These are phyloP conservation scores for Meyerozyma athensensis DNA, from an alignment of 1,139 yeast genomes.

Conservation along the genomic window DNA sequence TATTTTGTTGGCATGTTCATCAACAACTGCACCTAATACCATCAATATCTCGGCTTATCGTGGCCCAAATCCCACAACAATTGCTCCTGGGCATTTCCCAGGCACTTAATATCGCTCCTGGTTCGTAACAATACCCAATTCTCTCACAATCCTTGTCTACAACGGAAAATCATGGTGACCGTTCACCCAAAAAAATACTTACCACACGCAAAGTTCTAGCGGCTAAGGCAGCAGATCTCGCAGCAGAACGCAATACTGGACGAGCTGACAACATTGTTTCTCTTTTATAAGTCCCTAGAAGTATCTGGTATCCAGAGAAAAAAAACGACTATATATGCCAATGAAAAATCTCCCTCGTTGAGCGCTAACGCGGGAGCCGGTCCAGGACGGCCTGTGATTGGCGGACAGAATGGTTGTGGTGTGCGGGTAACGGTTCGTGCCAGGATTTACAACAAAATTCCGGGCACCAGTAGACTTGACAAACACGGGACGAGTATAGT, in stretches of 20 bases:
- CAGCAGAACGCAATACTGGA: slow-evolving; percentile 77
- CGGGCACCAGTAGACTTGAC: not conserved
- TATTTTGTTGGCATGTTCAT: no score
- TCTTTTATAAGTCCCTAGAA: slow-evolving; percentile 3
- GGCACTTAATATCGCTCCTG: no score
- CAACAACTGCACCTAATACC: no score
- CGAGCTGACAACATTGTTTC: slow-evolving; percentile 68
- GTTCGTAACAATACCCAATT: not conserved
- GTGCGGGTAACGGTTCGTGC: slow-evolving; percentile 5
- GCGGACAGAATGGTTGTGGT: not conserved
- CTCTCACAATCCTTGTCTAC: not conserved
- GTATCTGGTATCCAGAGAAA: slow-evolving; percentile 12
- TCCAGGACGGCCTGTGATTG: slow-evolving; percentile 3
- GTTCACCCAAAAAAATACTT: slow-evolving; percentile 32
- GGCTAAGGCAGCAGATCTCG: slow-evolving; percentile 70
- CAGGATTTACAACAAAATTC: not conserved
- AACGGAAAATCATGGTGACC: not conserved
- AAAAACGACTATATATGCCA: slow-evolving; percentile 6
- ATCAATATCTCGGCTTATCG: no score
- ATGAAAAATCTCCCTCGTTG: slow-evolving; percentile 5
- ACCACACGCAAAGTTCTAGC: slow-evolving; percentile 61
- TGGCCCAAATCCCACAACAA: no score
- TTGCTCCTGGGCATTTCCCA: no score
- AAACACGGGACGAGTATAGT: no score
- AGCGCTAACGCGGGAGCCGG: slow-evolving; percentile 5